Conservation (phyloP, 208 protist genomes). For the Histomonas meleagridis region DNA sequence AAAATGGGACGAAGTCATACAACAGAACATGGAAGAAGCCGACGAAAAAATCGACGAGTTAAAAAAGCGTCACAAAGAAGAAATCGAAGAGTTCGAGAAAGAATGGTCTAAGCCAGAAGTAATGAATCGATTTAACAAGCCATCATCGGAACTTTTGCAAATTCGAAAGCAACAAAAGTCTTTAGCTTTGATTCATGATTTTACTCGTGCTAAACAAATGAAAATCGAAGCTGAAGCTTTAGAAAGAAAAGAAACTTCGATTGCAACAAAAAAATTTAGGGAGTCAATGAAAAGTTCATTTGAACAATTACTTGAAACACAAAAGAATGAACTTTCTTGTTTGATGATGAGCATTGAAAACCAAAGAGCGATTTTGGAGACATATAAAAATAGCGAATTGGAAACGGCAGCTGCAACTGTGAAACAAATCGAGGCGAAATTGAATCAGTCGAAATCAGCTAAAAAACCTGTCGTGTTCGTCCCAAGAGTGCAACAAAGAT, state of each 20-base stretch:
- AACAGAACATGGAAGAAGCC: neutral
- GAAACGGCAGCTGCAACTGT: too few species aligned
- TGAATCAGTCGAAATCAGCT: too few species aligned
- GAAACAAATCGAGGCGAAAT: too few species aligned
- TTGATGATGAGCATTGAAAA: neutral
- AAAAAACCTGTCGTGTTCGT: too few species aligned
- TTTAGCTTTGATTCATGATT: neutral
- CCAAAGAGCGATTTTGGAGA: too few species aligned
- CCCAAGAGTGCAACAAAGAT: too few species aligned
- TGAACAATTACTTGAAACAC: neutral
- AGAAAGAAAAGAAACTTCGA: neutral
- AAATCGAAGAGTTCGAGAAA: neutral
- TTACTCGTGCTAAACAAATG: neutral
- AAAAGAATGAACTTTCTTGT: neutral
- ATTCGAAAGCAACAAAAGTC: neutral
- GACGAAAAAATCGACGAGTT: neutral
- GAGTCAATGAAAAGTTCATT: neutral
- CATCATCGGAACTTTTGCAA: neutral
- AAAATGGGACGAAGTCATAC: neutral
- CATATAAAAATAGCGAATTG: too few species aligned
- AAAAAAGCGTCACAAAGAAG: neutral
- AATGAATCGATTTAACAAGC: neutral
- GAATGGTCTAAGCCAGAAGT: neutral
- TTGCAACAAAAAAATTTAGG: neutral
- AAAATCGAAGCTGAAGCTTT: neutral